Conservation (phyloP, 331 rosid species). For the Malus hybrid region DNA sequence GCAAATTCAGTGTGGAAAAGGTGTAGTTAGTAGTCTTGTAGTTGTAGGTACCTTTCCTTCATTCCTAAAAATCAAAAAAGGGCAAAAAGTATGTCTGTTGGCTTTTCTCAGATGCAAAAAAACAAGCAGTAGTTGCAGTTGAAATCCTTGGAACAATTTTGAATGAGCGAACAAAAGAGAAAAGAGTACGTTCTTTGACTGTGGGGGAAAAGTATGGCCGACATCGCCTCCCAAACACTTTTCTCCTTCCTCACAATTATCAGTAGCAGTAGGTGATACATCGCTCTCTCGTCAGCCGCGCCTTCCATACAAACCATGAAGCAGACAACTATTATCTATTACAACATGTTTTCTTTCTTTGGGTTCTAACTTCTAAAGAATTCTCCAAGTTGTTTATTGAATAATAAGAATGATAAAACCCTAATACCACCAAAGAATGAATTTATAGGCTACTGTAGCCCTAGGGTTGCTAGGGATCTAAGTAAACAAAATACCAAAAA, state of each 20-base stretch:
- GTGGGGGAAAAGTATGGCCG: conserved; percentile 34
- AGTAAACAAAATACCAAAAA: too few relatives aligned
- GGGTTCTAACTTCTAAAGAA: neutral
- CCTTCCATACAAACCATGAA: neutral
- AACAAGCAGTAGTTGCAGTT: neutral
- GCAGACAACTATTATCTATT: neutral
- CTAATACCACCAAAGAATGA: too few relatives aligned
- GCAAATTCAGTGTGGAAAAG: conserved; percentile 15
- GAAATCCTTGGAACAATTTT: conserved; percentile 16
- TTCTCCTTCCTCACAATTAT: conserved; percentile 13
- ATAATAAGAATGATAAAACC: too few relatives aligned
- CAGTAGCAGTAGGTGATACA: conserved; percentile 10
- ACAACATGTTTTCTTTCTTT: neutral
- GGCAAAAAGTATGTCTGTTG: neutral
- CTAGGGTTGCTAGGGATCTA: too few relatives aligned
- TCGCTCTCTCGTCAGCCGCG: conserved; percentile 10
- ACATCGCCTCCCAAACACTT: conserved; percentile 20
- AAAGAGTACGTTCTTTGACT: conserved; percentile 28
- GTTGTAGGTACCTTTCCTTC: conserved; percentile 6
- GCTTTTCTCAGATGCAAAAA: conserved; percentile 1
- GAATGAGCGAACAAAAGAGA: conserved; percentile 15
- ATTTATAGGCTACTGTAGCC: too few relatives aligned
- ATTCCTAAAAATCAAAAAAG: neutral
- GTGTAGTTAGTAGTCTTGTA: conserved; percentile 12
- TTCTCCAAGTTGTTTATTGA: too few relatives aligned